Percentiles rank a stretch among this genome's conserved stretches.
Evolutionary conservation across 441 rosid genomes (phyloP).

Genomic region (Cnidoscolus chayamansa): DNA sequence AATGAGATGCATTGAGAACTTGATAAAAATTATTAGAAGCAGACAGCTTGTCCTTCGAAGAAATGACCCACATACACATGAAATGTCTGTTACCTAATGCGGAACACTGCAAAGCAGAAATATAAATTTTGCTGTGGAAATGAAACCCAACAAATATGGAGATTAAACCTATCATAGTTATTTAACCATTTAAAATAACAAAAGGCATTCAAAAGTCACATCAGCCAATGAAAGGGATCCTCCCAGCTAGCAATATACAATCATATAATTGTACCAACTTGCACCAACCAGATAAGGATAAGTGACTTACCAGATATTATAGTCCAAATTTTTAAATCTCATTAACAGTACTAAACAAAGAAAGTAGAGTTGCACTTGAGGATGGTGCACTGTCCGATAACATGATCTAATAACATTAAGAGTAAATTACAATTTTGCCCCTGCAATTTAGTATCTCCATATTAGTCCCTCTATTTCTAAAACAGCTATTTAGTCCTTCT

Average conservation of each 20-base stretch:
- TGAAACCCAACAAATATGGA: not conserved
- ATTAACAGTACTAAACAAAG: not conserved
- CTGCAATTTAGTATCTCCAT: too few relatives aligned
- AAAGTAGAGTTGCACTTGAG: conserved; percentile 1
- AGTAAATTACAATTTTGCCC: too few relatives aligned
- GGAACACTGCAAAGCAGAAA: not conserved
- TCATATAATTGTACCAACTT: not conserved
- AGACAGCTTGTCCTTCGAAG: not conserved
- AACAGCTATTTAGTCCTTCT: too few relatives aligned
- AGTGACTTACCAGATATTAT: not conserved
- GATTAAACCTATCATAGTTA: not conserved
- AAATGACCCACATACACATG: not conserved
- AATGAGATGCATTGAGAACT: not conserved
- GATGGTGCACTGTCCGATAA: not conserved
- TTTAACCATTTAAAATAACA: not conserved
- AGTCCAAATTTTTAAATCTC: not conserved
- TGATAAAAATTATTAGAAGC: not conserved
- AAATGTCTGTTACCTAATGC: not conserved
- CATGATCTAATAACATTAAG: not conserved
- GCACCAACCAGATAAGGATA: not conserved
- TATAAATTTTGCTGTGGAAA: not conserved
- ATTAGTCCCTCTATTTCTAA: too few relatives aligned
- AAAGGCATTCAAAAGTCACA: not conserved
- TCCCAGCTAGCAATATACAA: not conserved
- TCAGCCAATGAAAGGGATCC: not conserved